Evolutionary conservation across 352 stramenopile genomes (phyloP).

Genomic region (Phytophthora quininea): DNA sequence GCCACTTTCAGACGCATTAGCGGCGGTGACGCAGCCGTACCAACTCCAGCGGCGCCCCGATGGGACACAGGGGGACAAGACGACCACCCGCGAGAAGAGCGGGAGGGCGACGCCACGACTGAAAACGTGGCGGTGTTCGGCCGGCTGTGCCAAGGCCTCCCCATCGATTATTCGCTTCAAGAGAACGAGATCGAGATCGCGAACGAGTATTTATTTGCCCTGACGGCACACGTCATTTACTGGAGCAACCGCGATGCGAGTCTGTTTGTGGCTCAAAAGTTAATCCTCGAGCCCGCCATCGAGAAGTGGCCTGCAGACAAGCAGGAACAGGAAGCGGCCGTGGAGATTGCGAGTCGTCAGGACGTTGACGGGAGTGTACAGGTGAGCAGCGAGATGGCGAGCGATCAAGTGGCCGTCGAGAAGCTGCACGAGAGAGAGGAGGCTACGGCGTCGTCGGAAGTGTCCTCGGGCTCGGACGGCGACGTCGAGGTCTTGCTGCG

Average conservation of each 20-base stretch:
- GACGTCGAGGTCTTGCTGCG: conserved; percentile 21
- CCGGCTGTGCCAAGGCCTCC: conserved; percentile 65
- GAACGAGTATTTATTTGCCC: conserved; percentile 93
- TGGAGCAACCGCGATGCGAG: conserved; percentile 92
- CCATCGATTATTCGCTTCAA: conserved; percentile 91
- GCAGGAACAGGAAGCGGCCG: conserved; percentile 16
- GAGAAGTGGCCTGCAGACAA: conserved; percentile 27
- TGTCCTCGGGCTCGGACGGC: conserved; percentile 35
- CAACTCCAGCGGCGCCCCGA: conserved; percentile 24
- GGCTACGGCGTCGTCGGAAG: conserved; percentile 43
- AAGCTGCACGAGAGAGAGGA: conserved; percentile 41
- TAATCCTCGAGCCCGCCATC: conserved; percentile 75
- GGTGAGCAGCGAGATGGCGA: conserved; percentile 8
- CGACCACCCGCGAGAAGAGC: conserved; percentile 28
- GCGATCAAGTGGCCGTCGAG: conserved; percentile 9
- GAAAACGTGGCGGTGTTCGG: conserved; percentile 64
- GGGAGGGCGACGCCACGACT: conserved; percentile 44
- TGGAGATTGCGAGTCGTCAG: neutral
- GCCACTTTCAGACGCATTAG: conserved; percentile 40
- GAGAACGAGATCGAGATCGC: conserved; percentile 95
- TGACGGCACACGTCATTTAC: conserved; percentile 93
- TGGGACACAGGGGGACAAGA: conserved; percentile 15
- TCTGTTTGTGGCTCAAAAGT: conserved; percentile 91
- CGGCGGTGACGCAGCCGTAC: conserved; percentile 30
- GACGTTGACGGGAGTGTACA: conserved; percentile 5